Percentiles rank a stretch among this genome's conserved stretches.
Evolutionary conservation across 768 basidiomycete species (phyloP).

Genomic region (Pleurotus giganteus): DNA sequence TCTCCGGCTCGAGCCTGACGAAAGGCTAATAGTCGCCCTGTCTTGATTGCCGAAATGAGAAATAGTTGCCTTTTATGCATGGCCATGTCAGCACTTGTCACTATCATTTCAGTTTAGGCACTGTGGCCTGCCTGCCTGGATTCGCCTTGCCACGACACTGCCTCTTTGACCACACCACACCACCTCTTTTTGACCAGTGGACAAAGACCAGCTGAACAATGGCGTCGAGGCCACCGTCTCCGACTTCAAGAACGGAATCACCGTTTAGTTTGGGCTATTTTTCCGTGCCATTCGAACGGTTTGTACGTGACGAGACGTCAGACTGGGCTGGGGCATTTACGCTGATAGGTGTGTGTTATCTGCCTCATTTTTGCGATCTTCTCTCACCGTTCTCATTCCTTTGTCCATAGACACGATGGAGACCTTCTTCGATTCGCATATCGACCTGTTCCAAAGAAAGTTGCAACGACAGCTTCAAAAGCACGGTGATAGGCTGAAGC

Average conservation of each 20-base stretch:
- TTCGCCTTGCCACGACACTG: slow-evolving; percentile 9
- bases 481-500: slow-evolving; percentile 80
- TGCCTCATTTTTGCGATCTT: slow-evolving; percentile 23
- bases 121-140: not conserved
- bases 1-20: not conserved
- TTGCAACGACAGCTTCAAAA: slow-evolving; percentile 88
- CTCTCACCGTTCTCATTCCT: slow-evolving; percentile 11
- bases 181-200: not conserved
- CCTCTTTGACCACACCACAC: slow-evolving; percentile 3
- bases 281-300: slow-evolving; percentile 69
- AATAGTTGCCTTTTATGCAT: slow-evolving; percentile 4
- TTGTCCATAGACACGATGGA: slow-evolving; percentile 76
- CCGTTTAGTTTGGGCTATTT: slow-evolving; percentile 52
- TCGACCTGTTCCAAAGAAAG: slow-evolving; percentile 79
- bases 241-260: slow-evolving; percentile 17
- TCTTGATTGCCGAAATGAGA: slow-evolving; percentile 4
- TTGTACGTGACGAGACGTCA: slow-evolving; percentile 69
- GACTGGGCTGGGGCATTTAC: slow-evolving; percentile 85
- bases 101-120: not conserved
- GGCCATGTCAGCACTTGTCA: not conserved
- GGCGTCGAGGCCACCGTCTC: slow-evolving; percentile 44
- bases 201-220: slow-evolving; percentile 22
- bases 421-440: slow-evolving; percentile 91
- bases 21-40: slow-evolving; percentile 1
- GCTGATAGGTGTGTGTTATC: slow-evolving; percentile 60